A percentile compares a stretch with the other conserved stretches of the same genome.
Conservation (phyloP, 805 yeast species). For the Ogataea allantospora region DNA sequence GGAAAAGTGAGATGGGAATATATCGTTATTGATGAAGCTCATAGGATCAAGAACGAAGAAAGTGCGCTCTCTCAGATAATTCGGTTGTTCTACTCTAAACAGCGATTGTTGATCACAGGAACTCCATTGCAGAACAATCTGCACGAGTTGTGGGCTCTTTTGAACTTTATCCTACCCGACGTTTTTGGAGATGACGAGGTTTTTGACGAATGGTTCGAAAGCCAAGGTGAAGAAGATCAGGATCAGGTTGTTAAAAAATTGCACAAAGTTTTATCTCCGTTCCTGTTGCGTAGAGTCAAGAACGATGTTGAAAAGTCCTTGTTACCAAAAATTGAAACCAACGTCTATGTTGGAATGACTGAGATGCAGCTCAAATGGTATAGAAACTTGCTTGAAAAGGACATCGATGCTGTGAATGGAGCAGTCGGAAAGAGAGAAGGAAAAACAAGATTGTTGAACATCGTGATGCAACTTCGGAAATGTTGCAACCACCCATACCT, state of each 20-base stretch:
- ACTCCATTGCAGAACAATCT: conserved; percentile 93
- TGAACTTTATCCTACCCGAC: conserved; percentile 89
- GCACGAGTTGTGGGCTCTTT: conserved; percentile 94
- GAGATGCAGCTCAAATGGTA: conserved; percentile 96
- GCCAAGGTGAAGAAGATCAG: conserved; percentile 61
- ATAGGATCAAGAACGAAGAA: conserved; percentile 92
- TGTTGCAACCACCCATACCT: conserved; percentile 97
- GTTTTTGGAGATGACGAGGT: conserved; percentile 89
- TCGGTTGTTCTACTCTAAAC: conserved; percentile 79
- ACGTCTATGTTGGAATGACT: conserved; percentile 90
- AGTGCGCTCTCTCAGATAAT: conserved; percentile 90
- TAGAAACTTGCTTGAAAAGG: conserved; percentile 81
- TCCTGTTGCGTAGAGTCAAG: conserved; percentile 83
- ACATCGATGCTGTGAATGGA: conserved; percentile 95
- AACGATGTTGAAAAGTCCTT: conserved; percentile 90
- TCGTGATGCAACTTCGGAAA: conserved; percentile 94
- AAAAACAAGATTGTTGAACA: conserved; percentile 84
- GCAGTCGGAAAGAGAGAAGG: conserved; percentile 93
- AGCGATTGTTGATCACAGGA: conserved; percentile 87
- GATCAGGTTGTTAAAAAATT: conserved; percentile 84
- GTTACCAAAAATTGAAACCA: conserved; percentile 86
- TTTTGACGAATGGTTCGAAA: conserved; percentile 91
- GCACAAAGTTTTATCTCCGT: conserved; percentile 86
- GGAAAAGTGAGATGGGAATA: conserved; percentile 91
- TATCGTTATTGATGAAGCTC: conserved; percentile 93